A percentile compares a stretch with the other conserved stretches of the same genome.
These are phyloP conservation scores for Fusarium pininemorale DNA, from an alignment of 2,329 filamentous ascomycete species.

Conservation along the genomic window DNA sequence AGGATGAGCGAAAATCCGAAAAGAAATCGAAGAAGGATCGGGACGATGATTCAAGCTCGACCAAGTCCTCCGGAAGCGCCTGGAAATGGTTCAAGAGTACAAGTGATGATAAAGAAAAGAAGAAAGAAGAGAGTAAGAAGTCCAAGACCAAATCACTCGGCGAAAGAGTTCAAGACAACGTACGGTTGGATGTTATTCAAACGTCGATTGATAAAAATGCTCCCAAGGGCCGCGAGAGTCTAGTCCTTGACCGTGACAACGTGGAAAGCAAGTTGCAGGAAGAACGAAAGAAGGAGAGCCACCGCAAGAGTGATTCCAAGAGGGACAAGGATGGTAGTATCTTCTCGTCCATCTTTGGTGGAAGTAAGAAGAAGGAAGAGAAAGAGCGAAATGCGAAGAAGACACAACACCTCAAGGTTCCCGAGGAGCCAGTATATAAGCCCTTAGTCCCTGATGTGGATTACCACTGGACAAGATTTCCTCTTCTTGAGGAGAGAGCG, in stretches of 20 bases:
- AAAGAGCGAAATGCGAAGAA: constrained; percentile 80
- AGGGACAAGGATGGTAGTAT: constrained; percentile 93
- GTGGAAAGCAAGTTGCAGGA: constrained; percentile 77
- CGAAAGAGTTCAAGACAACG: constrained; percentile 76
- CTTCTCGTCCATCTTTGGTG: constrained; percentile 93
- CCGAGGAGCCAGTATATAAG: constrained; percentile 79
- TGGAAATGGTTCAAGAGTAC: constrained; percentile 84
- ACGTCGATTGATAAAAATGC: constrained; percentile 79
- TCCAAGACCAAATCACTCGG: constrained; percentile 68
- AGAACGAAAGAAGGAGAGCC: constrained; percentile 83
- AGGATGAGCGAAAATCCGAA: constrained; percentile 79
- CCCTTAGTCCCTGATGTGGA: constrained; percentile 86
- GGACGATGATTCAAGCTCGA: constrained; percentile 66
- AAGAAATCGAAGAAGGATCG: constrained; percentile 80
- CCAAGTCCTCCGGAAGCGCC: constrained; percentile 74
- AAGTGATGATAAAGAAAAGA: constrained; percentile 72
- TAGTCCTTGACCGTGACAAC: constrained; percentile 82
- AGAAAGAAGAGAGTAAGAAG: constrained; percentile 71
- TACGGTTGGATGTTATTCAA: constrained; percentile 86
- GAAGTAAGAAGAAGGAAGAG: constrained; percentile 86
- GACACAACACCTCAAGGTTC: constrained; percentile 75
- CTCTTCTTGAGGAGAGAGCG: constrained; percentile 92
- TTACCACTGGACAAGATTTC: constrained; percentile 95
- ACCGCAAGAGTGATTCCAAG: constrained; percentile 79
- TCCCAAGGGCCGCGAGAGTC: constrained; percentile 78